A percentile compares a stretch with the other conserved stretches of the same genome.
These are phyloP conservation scores for Xylaria castorea DNA, from an alignment of 495 filamentous ascomycete species.

Conservation along the genomic window DNA sequence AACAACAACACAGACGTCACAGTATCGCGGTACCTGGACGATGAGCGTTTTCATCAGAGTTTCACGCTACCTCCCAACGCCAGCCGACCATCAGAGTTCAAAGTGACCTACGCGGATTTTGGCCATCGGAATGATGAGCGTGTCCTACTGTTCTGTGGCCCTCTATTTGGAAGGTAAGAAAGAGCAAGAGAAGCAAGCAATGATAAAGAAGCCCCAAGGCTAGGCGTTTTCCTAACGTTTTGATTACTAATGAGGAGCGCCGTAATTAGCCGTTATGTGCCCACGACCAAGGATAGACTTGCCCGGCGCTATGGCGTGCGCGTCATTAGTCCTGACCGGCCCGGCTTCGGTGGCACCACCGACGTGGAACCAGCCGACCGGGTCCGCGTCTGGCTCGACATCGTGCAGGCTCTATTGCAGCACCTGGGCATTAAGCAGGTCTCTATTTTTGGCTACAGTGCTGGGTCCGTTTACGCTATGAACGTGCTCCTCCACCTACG, in stretches of 20 bases:
- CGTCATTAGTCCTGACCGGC: constrained; percentile 25
- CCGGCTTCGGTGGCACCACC: constrained; percentile 55
- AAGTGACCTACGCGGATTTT: constrained; percentile 27
- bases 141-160: constrained; percentile 26
- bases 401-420: constrained; percentile 49
- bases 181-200: not conserved
- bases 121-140: constrained; percentile 24
- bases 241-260: not conserved
- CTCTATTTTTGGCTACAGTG: constrained; percentile 49
- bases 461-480: constrained; percentile 54
- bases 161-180: constrained; percentile 22
- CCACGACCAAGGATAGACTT: constrained; percentile 21
- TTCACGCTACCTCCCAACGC: constrained; percentile 10
- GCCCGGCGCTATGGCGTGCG: constrained; percentile 12
- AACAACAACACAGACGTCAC: not conserved
- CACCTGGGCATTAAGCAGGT: constrained; percentile 51
- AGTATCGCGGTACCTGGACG: constrained; percentile 10
- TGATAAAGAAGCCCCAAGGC: not conserved
- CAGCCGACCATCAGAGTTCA: constrained; percentile 3
- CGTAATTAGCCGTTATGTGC: constrained; percentile 18
- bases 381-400: constrained; percentile 51
- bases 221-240: not conserved
- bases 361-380: constrained; percentile 47
- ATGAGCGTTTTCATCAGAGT: constrained; percentile 18
- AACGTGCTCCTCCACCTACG: constrained; percentile 51